Base-by-base conservation (phyloP, 2,329 filamentous ascomycete species). In the Chaetomium sp. region DNA sequence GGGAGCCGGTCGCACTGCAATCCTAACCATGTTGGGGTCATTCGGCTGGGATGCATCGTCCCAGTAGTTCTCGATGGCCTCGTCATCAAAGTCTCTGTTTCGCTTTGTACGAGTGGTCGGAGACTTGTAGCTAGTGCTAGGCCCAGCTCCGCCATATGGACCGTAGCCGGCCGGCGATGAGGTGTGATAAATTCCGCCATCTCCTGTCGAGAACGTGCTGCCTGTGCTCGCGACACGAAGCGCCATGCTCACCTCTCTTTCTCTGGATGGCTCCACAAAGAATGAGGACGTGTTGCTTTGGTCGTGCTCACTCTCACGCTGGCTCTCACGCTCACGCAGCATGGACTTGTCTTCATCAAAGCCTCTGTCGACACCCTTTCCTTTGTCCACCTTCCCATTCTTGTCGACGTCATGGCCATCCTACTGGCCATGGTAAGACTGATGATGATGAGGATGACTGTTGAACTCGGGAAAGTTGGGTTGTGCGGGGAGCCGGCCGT, bases 181-280 rank as follows among this genome's bases (percentile, higher is more conserved):
- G 27, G 37, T 12, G 32, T 27, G 44, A 9, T 36, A 37, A n/a
- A 32, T 10, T 27, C 37, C 3, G 34, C 41, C 61, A 53, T 27
- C 19, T 27, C 7, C 66, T 35, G 62, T 68, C 32, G 63, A 60
- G 43, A 46, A 33, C 11, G 60, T 64, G 40, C 61, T 66, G 10
- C 62, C 27, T 6, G 59, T 57, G 35, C 68, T 67, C 27, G 68
- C 57, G 19, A 64, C 66, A 34, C 68, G 69, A 19, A 77, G 68
- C 6, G 69, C 71, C 32, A 62, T 68, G 53, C 73, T 78, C 11
- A 78, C 68, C 9, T 78, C 73, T 53, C 71, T 67, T 57, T 78
- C 75, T 54, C 69, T 70, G 1, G 69, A 66, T 4, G 70, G 64
- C 6, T 69, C 66, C 7, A 76, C 61, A 41, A 74, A 73, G 8